Conservation (phyloP, 306 rosid genomes). For the Dicorynia guianensis region DNA sequence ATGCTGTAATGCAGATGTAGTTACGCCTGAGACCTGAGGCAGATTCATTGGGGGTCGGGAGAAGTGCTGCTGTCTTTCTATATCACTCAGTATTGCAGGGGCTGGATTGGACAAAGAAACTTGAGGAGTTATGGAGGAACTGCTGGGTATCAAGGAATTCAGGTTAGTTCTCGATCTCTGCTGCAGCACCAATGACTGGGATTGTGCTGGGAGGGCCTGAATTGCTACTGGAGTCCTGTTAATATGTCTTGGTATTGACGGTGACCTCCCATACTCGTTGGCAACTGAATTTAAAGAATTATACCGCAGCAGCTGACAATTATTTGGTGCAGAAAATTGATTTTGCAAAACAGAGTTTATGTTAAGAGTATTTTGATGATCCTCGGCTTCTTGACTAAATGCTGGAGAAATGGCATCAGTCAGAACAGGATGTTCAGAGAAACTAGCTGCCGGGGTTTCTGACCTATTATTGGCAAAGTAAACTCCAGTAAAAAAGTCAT, state of each 20-base stretch:
- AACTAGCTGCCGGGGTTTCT: no score
- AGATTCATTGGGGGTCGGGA: constrained; percentile 53
- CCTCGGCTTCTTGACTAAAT: constrained; percentile 58
- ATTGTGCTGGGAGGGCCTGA: constrained; percentile 86
- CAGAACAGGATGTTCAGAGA: constrained; percentile 23
- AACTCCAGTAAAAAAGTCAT: constrained; percentile 59
- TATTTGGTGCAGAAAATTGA: constrained; percentile 50
- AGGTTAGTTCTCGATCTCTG: constrained; percentile 58
- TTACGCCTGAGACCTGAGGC: constrained; percentile 55
- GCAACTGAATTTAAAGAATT: constrained; percentile 38
- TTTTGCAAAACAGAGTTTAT: constrained; percentile 49
- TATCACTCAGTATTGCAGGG: constrained; percentile 52
- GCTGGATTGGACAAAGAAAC: constrained; percentile 49
- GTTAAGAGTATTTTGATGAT: constrained; percentile 36
- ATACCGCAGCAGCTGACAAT: constrained; percentile 53
- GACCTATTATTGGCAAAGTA: not conserved
- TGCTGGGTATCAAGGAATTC: constrained; percentile 47
- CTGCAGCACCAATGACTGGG: constrained; percentile 49
- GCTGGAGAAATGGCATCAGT: constrained; percentile 54
- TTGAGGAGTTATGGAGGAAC: constrained; percentile 51
- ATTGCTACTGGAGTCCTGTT: constrained; percentile 68
- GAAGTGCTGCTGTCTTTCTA: constrained; percentile 70
- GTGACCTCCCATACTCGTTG: constrained; percentile 64
- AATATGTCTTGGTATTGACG: constrained; percentile 42
- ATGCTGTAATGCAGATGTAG: constrained; percentile 47